Conservation (phyloP, 768 basidiomycete genomes). For the Suillus decipiens region DNA sequence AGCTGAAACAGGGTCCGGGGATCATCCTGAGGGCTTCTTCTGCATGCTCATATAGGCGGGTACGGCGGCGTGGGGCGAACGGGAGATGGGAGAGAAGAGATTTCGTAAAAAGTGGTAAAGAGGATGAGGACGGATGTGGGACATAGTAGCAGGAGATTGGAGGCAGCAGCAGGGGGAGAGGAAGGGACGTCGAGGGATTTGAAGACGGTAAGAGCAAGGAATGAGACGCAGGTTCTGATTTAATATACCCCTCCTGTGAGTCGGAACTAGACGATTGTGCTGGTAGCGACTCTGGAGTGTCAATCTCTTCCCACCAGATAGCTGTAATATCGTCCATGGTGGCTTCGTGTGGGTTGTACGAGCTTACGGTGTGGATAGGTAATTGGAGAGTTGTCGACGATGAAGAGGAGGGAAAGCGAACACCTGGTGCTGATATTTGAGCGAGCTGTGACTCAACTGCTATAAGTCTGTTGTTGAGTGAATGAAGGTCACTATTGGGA, state of each 20-base stretch:
- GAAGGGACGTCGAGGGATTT: constrained; percentile 17
- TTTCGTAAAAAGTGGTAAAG: constrained; percentile 37
- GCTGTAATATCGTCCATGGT: constrained; percentile 57
- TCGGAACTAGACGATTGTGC: constrained; percentile 19
- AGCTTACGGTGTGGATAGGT: constrained; percentile 41
- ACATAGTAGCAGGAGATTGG: constrained; percentile 21
- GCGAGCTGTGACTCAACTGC: constrained; percentile 65
- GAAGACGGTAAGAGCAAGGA: constrained; percentile 18
- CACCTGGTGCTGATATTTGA: constrained; percentile 41
- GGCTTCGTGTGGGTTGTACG: constrained; percentile 17
- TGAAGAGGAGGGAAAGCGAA: constrained; percentile 21
- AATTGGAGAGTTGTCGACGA: constrained; percentile 32
- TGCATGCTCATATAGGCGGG: constrained; percentile 40
- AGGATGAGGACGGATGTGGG: constrained; percentile 24
- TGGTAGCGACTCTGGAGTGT: constrained; percentile 29
- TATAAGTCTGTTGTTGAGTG: constrained; percentile 77
- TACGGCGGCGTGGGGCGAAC: constrained; percentile 36
- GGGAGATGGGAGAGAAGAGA: constrained; percentile 44
- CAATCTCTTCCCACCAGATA: constrained; percentile 62
- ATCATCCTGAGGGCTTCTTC: constrained; percentile 47
- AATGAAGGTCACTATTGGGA: constrained; percentile 67
- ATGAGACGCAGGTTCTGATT: constrained; percentile 36
- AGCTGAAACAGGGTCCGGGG: constrained; percentile 45
- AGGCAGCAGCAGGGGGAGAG: constrained; percentile 27
- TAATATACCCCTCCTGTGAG: constrained; percentile 25